phyloP scores from a whole-genome alignment of 805 yeast genomes.

The Metschnikowia baotianmanensis region DNA sequence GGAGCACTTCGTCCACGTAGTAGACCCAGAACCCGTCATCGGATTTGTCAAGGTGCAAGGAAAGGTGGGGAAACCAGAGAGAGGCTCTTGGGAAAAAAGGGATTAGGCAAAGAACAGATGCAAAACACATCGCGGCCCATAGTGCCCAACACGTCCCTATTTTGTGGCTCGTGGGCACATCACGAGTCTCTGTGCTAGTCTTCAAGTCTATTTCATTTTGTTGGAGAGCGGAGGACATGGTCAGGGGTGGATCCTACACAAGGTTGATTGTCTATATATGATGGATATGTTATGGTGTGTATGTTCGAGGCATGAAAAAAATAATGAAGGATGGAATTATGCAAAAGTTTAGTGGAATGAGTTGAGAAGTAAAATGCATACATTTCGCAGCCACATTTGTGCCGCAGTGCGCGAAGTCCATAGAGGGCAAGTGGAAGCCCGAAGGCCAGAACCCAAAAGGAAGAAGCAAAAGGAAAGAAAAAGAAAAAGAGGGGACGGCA shows the following conservation, averaged over 20 bases:
- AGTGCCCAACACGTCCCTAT: conserved; percentile 9
- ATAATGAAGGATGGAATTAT: no score
- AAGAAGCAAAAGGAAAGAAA: no score
- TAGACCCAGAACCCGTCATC: conserved; percentile 32
- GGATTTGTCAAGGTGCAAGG: conserved; percentile 36
- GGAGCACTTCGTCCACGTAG: conserved; percentile 40
- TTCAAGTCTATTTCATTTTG: neutral
- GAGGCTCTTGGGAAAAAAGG: conserved; percentile 14
- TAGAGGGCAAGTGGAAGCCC: neutral
- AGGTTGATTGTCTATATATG: neutral
- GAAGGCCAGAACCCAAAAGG: no score
- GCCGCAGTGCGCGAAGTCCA: neutral
- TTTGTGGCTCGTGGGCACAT: conserved; percentile 5
- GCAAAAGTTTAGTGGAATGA: neutral
- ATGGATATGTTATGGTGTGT: neutral
- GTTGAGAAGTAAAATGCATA: neutral
- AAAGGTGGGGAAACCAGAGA: conserved; percentile 37
- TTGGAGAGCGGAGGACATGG: neutral
- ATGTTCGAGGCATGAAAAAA: no score
- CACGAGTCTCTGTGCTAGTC: neutral
- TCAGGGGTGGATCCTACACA: neutral
- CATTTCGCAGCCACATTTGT: conserved; percentile 3
- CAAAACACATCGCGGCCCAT: conserved; percentile 10
- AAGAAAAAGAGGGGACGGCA: neutral
- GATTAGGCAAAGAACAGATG: conserved; percentile 11